Conservation (phyloP, 805 yeast species). For the Scheffersomyces spartinae region DNA sequence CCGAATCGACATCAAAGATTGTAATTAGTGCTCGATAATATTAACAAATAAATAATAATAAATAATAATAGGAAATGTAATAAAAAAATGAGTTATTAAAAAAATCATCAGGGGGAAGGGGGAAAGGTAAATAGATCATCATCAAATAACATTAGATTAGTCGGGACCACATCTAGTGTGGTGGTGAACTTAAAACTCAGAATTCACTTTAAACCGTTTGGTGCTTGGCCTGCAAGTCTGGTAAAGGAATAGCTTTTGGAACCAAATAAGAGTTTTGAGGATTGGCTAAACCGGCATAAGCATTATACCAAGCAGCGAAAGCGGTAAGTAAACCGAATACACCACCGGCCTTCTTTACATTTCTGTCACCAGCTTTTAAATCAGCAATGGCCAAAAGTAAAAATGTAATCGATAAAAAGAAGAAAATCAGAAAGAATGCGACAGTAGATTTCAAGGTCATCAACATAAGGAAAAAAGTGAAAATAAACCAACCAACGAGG, state of each 20-base stretch:
- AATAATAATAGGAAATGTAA: too few relatives aligned
- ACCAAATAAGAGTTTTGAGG: conserved; percentile 46
- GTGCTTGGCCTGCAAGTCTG: conserved; percentile 19
- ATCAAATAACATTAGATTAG: too few relatives aligned
- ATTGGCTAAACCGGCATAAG: conserved; percentile 52
- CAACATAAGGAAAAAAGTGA: conserved; percentile 41
- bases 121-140: too few relatives aligned
- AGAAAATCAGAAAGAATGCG: conserved; percentile 47
- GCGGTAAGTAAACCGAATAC: conserved; percentile 46
- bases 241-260: conserved; percentile 38
- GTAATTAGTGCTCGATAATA: too few relatives aligned
- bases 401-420: conserved; percentile 43
- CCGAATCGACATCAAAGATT: too few relatives aligned
- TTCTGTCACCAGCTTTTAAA: conserved; percentile 29
- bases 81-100: too few relatives aligned
- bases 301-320: conserved; percentile 49
- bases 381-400: conserved; percentile 42
- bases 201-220: too few relatives aligned
- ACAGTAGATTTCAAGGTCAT: conserved; percentile 56
- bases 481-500: conserved; percentile 51
- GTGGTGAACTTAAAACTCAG: too few relatives aligned
- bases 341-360: conserved; percentile 48
- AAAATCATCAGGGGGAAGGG: too few relatives aligned
- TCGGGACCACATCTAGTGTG: too few relatives aligned
- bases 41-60: too few relatives aligned